Conservation (phyloP, 805 yeast genomes). For the Kluyveromyces aestuarii region DNA sequence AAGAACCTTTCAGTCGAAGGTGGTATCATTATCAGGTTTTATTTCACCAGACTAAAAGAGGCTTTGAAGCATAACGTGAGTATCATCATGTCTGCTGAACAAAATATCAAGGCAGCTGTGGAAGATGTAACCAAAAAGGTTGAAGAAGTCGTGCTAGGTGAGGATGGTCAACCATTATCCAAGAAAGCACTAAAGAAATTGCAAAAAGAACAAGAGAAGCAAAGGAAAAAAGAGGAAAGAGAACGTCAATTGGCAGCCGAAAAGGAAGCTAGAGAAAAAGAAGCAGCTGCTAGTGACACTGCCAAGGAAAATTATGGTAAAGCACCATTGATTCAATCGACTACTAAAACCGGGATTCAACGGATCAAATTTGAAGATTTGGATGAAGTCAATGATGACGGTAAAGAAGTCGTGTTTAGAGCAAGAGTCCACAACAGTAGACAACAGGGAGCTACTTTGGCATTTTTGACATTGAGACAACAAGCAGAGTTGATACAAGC, state of each 20-base stretch:
- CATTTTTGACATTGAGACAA: slow-evolving; percentile 87
- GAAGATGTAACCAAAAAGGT: slow-evolving; percentile 1
- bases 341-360: slow-evolving; percentile 51
- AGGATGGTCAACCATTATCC: slow-evolving; percentile 83
- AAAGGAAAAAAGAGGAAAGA: slow-evolving; percentile 83
- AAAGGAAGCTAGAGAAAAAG: slow-evolving; percentile 63
- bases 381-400: slow-evolving; percentile 40
- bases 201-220: slow-evolving; percentile 88
- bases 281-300: slow-evolving; percentile 72
- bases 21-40: not conserved
- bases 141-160: slow-evolving; percentile 38
- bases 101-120: not conserved
- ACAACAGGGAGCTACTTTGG: slow-evolving; percentile 92
- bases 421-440: slow-evolving; percentile 92
- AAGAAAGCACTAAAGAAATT: slow-evolving; percentile 94
- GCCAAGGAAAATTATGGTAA: slow-evolving; percentile 87
- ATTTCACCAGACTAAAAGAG: not conserved
- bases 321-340: slow-evolving; percentile 76
- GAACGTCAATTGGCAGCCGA: slow-evolving; percentile 83
- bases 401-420: slow-evolving; percentile 73
- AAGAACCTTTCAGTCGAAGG: not conserved
- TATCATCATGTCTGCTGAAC: slow-evolving; percentile 1
- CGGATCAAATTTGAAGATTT: slow-evolving; percentile 53
- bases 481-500: slow-evolving; percentile 78
- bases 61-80: not conserved